Base-by-base conservation (phyloP, 2,329 filamentous ascomycete species). In the Elsinoe australis region DNA sequence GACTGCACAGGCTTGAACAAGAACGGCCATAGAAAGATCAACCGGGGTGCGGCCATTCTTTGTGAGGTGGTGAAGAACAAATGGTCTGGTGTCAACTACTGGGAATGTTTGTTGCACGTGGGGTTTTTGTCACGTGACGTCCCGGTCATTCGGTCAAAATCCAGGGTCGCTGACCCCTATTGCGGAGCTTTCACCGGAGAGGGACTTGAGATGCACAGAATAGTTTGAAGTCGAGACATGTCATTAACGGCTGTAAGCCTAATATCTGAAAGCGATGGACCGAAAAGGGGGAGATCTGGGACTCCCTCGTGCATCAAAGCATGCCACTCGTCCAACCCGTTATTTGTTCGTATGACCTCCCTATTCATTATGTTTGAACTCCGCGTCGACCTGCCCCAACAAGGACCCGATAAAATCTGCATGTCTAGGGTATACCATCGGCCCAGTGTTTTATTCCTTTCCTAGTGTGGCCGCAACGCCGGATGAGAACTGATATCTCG, bases 1-100 rank as follows among this genome's bases (percentile, higher is more conserved):
- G 47, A 54, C 46, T 55, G 60, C 5, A 58, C 53, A 1, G 66
- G 58, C 38, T 62, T 64, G 45, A 64, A 70, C 36, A 73, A 59
- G 56, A 67, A 64, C 1, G 70, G 70, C 65, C 69, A 72, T 33
- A 72, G 61, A 54, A 72, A 71, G 19, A 67, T 66, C 36, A 73
- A 57, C 34, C 66, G 65, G 10, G 69, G 69, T 35, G 64, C 57
- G 14, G 69, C 64, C 69, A 71, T 72, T 12, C 22, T 39, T 22
- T 36, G 4, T 24, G 8, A 31, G 17, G 3, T 9, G 14, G 3
- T 44, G 17, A 15, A 2, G 31, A 22, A 12, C 12, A 17, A 35
- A 21, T 18, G 2, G n/a, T 6, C 44, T 29, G 3, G 10, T 9
- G 26, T 15, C 26, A 44, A 44, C 24, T 28, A n/a, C n/a, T n/a